Evolutionary conservation across 106 monocot genomes (phyloP).

Genomic region (Dendrobium officinale): DNA sequence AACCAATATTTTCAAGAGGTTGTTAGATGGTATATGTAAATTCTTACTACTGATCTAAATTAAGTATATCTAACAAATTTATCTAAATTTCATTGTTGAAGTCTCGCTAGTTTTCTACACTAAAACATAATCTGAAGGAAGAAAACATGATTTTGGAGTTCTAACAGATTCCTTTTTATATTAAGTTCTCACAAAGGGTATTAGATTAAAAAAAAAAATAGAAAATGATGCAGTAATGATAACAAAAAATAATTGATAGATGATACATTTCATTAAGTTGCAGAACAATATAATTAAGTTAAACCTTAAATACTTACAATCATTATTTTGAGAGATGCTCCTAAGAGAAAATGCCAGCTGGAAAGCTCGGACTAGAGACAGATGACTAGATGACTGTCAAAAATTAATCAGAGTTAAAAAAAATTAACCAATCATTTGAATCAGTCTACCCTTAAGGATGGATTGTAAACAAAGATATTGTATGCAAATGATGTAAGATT

Average conservation of each 20-base stretch:
- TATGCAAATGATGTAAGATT: neutral
- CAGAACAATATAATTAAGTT: neutral
- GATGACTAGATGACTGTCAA: slow-evolving; percentile 62
- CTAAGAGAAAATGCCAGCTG: slow-evolving; percentile 89
- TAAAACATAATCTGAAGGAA: neutral
- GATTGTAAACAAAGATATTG: neutral
- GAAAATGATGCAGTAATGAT: neutral
- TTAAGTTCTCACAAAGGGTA: neutral
- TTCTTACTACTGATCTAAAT: neutral
- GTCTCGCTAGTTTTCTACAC: neutral
- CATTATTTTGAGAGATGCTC: slow-evolving; percentile 49
- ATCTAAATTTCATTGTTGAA: neutral
- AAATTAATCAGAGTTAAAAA: slow-evolving; percentile 6
- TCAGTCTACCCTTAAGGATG: neutral
- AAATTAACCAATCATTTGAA: neutral
- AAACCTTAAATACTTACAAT: slow-evolving; percentile 43
- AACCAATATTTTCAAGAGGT: neutral
- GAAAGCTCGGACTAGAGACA: slow-evolving; percentile 64
- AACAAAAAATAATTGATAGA: neutral
- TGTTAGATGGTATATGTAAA: neutral
- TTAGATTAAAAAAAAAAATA: no score
- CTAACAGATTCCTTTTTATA: neutral
- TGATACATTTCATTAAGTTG: neutral
- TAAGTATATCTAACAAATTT: neutral
- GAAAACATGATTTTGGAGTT: neutral